phyloP scores from a whole-genome alignment of 2,329 filamentous ascomycete species.

The Aspergillus ruber region DNA sequence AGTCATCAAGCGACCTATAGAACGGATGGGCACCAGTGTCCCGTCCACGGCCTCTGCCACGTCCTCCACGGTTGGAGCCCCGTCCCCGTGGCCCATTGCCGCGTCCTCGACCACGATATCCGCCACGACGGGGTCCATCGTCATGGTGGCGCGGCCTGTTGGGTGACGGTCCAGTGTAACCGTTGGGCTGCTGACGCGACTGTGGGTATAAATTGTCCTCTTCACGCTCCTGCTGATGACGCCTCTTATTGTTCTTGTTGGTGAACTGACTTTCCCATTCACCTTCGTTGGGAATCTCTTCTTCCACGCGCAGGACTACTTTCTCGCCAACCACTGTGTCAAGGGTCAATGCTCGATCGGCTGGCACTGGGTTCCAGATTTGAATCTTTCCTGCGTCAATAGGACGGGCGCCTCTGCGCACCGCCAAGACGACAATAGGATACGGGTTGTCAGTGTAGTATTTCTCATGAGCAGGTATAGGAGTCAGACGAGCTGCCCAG shows the following conservation, averaged over 20 bases:
- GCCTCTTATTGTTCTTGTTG: constrained; percentile 54
- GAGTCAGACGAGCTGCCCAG: constrained; percentile 77
- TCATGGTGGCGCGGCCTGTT: constrained; percentile 34
- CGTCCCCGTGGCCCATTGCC: constrained; percentile 35
- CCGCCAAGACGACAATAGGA: constrained; percentile 75
- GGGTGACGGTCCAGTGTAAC: constrained; percentile 17
- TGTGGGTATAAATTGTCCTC: constrained; percentile 40
- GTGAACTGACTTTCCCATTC: constrained; percentile 58
- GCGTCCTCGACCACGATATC: constrained; percentile 29
- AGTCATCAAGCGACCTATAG: constrained; percentile 64
- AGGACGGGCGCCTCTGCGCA: constrained; percentile 67
- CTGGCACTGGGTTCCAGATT: constrained; percentile 71
- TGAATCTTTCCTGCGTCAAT: constrained; percentile 75
- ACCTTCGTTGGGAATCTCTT: constrained; percentile 58
- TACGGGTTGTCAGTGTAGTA: constrained; percentile 73
- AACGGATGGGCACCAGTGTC: constrained; percentile 46
- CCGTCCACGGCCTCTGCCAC: constrained; percentile 44
- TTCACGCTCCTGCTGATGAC: constrained; percentile 52
- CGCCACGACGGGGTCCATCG: constrained; percentile 34
- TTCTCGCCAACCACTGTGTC: constrained; percentile 84
- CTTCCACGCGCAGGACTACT: constrained; percentile 71
- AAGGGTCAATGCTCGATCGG: constrained; percentile 66
- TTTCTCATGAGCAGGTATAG: constrained; percentile 59
- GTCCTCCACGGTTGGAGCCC: constrained; percentile 30
- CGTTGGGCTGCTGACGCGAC: constrained; percentile 11